A percentile compares a stretch with the other conserved stretches of the same genome.
These are phyloP conservation scores for Cylindrotheca fusiformis DNA, from an alignment of 108 stramenopile genomes.

Conservation along the genomic window DNA sequence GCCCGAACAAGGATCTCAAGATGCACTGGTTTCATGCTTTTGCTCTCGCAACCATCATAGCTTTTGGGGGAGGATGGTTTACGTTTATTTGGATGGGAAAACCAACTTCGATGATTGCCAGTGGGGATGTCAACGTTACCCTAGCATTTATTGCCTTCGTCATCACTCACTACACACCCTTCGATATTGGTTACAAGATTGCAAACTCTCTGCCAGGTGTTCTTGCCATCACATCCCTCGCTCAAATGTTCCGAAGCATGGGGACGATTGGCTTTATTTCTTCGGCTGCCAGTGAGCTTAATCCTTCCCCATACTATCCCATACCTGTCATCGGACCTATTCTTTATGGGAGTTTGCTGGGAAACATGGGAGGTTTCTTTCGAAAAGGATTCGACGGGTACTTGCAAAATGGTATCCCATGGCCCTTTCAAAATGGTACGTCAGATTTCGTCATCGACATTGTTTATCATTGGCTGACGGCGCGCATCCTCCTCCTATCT, in stretches of 20 bases:
- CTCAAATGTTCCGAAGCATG: constrained; percentile 65
- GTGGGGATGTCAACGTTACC: constrained; percentile 62
- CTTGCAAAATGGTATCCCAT: constrained; percentile 65
- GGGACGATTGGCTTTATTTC: constrained; percentile 58
- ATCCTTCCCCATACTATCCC: constrained; percentile 72
- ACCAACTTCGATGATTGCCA: constrained; percentile 71
- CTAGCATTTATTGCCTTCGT: constrained; percentile 56
- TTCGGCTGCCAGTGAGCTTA: constrained; percentile 48
- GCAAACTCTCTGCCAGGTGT: constrained; percentile 45
- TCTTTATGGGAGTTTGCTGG: constrained; percentile 62
- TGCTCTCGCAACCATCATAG: constrained; percentile 46
- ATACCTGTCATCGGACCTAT: constrained; percentile 81
- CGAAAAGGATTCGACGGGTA: constrained; percentile 68
- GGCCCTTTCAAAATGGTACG: constrained; percentile 75
- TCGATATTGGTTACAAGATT: constrained; percentile 62
- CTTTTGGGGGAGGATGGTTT: constrained; percentile 73
- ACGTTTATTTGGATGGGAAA: constrained; percentile 79
- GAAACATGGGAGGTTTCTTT: constrained; percentile 82
- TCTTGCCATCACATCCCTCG: constrained; percentile 40
- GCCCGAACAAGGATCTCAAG: constrained; percentile 52
- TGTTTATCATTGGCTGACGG: constrained; percentile 2
- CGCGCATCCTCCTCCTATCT: neutral
- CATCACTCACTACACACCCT: constrained; percentile 60
- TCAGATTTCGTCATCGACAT: neutral
- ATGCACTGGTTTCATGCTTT: constrained; percentile 87